Percentiles rank a stretch among this genome's conserved stretches.
Conservation (phyloP, 768 basidiomycete species). For the Pleurotus platypus region DNA sequence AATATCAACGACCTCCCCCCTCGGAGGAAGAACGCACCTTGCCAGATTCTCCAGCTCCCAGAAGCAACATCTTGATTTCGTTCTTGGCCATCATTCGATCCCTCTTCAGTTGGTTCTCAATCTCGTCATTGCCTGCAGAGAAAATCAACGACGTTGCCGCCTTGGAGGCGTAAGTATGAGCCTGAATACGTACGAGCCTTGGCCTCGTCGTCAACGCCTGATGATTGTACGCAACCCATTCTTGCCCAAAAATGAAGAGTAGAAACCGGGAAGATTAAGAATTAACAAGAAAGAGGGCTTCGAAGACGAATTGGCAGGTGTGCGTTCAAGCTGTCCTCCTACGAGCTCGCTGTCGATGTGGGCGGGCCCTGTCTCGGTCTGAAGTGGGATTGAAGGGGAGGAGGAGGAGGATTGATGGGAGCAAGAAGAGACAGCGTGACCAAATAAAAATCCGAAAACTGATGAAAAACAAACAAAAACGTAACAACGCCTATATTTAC, state of each 20-base stretch:
- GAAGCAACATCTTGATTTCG: constrained; percentile 93
- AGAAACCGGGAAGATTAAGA: constrained; percentile 2
- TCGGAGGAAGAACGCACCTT: constrained; percentile 53
- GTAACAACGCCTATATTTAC: constrained; percentile 2
- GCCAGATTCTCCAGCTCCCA: constrained; percentile 96
- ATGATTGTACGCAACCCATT: constrained; percentile 77
- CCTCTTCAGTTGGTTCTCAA: constrained; percentile 87
- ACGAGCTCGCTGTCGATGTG: neutral
- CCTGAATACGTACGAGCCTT: constrained; percentile 66
- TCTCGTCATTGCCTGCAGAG: constrained; percentile 80
- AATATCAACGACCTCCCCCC: neutral
- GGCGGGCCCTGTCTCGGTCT: neutral
- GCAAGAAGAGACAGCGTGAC: constrained; percentile 6
- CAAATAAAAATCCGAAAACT: constrained; percentile 8
- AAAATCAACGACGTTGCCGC: neutral
- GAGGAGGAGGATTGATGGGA: constrained; percentile 5
- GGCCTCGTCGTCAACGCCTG: constrained; percentile 72
- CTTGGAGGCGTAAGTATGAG: neutral
- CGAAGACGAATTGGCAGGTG: neutral
- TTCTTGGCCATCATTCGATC: constrained; percentile 89
- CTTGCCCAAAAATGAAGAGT: constrained; percentile 8
- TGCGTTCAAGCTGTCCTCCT: neutral
- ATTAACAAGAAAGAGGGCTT: neutral
- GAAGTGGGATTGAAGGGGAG: neutral
- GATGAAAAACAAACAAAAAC: constrained; percentile 10